These are phyloP conservation scores for Fragosphaeria purpurea DNA, from an alignment of 2,329 filamentous ascomycete species.

Conservation along the genomic window DNA sequence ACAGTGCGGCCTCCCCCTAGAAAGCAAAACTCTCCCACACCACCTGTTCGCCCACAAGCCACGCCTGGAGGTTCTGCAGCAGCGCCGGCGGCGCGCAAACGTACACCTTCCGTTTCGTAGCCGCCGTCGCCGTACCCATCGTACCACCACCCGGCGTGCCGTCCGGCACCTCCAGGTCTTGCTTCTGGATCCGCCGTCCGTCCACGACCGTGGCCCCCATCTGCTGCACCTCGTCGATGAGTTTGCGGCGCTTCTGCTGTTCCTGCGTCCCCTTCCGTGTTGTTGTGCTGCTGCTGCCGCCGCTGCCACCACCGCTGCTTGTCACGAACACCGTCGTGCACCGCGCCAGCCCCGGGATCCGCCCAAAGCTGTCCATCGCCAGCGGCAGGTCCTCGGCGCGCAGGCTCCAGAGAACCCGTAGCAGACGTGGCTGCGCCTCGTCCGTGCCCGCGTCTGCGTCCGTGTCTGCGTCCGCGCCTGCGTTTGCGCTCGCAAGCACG, in stretches of 20 bases:
- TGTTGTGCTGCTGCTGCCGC: constrained; percentile 18
- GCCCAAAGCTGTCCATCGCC: constrained; percentile 47
- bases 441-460: no score
- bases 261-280: no score
- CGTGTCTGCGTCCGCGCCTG: no score
- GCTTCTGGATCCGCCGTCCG: constrained; percentile 26
- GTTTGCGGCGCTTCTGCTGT: no score
- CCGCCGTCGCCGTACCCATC: background rate
- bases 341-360: constrained; percentile 38
- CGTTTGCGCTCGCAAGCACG: constrained; percentile 24
- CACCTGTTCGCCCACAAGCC: constrained; percentile 45
- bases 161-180: constrained; percentile 29
- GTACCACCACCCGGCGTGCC: constrained; percentile 17
- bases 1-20: no score
- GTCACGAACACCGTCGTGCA: constrained; percentile 51
- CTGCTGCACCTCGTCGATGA: background rate
- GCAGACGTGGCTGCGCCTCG: constrained; percentile 21
- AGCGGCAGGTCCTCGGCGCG: constrained; percentile 51
- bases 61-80: constrained; percentile 32
- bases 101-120: constrained; percentile 37
- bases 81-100: constrained; percentile 36
- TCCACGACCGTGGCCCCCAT: constrained; percentile 24
- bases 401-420: constrained; percentile 62
- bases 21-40: constrained; percentile 54
- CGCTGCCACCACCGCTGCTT: constrained; percentile 21